Base-by-base conservation (phyloP, 768 basidiomycete genomes). In the Suillus occidentalis region DNA sequence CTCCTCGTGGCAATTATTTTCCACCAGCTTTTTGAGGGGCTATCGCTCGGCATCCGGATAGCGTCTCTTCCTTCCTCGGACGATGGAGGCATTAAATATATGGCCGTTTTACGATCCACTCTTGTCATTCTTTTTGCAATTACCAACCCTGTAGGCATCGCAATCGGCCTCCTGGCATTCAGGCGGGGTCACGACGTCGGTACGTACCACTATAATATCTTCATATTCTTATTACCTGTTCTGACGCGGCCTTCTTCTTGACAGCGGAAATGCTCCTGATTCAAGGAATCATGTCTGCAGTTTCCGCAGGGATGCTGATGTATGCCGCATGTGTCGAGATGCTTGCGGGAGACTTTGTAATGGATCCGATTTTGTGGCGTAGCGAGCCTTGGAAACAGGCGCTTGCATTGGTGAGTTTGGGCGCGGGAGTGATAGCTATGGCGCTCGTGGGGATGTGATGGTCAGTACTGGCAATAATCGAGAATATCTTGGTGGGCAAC, bases 261-360 rank as follows among this genome's bases (percentile, higher is more conserved):
- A 13, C 69, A 84, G 84, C 79, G 12, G 78, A 79, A n/a, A 78
- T 88, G 73, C 76, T 80, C 43, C 80, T 90, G 18, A 81, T 82
- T 1, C 88, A 90, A 72, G 92, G 92, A 25, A 71, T 93, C 52
- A 88, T 93, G 88, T 89, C 87, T 8, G 90, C 90, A n/a, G 80
- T 92, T 39, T 91, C 89, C 0, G 90, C 91, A 0, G 91, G 92
- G 4, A 87, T 94, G 89, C 83, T 94, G 58, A 92, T 89, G 53
- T 94, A 93, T 70, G 92, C 89, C 0, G 85, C 89, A 13, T 90
- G 88, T 12, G 91, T 94, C 8, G 92, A 94, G 81, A 94, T 94
- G 89, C 84, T 94, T 60, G 92, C 90, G 0, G 92, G 86, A 3
- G 92, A 94, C 74, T 93, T 94, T 68, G 89, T 94, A 50, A 89